A percentile compares a stretch with the other conserved stretches of the same genome.
phyloP scores from a whole-genome alignment of 441 rosid genomes.

The Pelargonium fulgidum region DNA sequence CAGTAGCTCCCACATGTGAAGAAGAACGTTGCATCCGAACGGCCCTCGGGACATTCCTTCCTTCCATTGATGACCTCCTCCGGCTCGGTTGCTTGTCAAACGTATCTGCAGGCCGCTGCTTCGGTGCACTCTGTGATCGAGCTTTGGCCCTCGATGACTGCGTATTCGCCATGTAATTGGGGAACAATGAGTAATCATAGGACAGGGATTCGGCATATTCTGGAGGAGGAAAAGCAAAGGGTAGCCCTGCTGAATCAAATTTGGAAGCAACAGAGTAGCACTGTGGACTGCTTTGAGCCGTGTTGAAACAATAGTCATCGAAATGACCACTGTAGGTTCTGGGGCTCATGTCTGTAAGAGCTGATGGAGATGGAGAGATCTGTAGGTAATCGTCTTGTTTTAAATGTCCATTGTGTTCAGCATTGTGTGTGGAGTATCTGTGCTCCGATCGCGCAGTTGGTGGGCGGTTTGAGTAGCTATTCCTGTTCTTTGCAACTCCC shows the following conservation, averaged over 20 bases:
- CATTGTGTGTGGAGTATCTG: no score
- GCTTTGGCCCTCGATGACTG: slow-evolving; percentile 59
- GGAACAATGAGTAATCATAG: slow-evolving; percentile 26
- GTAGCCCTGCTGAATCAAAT: slow-evolving; percentile 36
- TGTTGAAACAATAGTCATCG: slow-evolving; percentile 53
- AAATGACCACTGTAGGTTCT: slow-evolving; percentile 59
- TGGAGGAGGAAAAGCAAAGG: slow-evolving; percentile 24
- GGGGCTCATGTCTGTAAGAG: slow-evolving; percentile 64
- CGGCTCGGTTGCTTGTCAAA: slow-evolving; percentile 46
- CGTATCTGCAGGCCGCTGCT: slow-evolving; percentile 44
- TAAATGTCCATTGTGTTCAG: no score
- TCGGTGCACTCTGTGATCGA: slow-evolving; percentile 60
- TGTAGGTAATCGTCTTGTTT: slow-evolving; percentile 12
- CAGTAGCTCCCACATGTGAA: slow-evolving; percentile 37
- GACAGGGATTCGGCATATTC: slow-evolving; percentile 14
- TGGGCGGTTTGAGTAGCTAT: no score
- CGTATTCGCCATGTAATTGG: slow-evolving; percentile 68
- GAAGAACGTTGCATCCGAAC: not conserved
- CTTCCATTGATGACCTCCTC: slow-evolving; percentile 46
- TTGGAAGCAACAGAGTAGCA: slow-evolving; percentile 27
- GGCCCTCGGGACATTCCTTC: slow-evolving; percentile 42
- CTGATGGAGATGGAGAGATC: slow-evolving; percentile 59
- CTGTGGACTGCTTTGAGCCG: slow-evolving; percentile 53
- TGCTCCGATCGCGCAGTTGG: no score
- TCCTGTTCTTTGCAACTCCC: not conserved